Evolutionary conservation across 2,329 filamentous ascomycete genomes (phyloP).

Genomic region (Venturiaceae sp.): DNA sequence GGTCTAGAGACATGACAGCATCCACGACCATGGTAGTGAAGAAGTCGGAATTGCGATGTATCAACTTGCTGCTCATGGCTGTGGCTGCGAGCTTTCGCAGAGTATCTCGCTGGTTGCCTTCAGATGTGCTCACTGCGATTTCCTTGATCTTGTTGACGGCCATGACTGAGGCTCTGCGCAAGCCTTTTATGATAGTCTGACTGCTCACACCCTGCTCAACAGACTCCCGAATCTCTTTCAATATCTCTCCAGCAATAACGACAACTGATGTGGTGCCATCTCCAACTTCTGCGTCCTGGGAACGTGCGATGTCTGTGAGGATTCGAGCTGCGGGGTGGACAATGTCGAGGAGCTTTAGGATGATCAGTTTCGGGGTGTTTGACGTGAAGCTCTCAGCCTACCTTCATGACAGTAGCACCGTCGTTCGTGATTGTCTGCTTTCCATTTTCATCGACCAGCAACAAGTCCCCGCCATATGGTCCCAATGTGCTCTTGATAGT

Average conservation of each 20-base stretch:
- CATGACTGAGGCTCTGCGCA: conserved; percentile 78
- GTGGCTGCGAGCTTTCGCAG: conserved; percentile 83
- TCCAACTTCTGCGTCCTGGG: conserved; percentile 97
- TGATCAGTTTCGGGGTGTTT: background rate
- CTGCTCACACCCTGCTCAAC: conserved; percentile 96
- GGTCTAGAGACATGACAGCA: conserved; percentile 87
- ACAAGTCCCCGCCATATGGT: conserved; percentile 90
- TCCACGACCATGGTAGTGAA: conserved; percentile 99
- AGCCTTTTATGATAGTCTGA: conserved; percentile 93
- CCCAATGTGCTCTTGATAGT: conserved; percentile 95
- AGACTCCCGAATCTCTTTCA: conserved; percentile 93
- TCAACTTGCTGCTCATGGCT: conserved; percentile 98
- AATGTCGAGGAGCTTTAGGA: conserved; percentile 78
- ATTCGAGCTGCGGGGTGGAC: conserved; percentile 95
- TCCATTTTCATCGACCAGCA: conserved; percentile 94
- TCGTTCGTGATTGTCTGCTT: conserved; percentile 98
- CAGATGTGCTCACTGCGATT: conserved; percentile 78
- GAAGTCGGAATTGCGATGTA: conserved; percentile 92
- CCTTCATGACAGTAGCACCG: conserved; percentile 98
- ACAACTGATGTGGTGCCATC: conserved; percentile 98
- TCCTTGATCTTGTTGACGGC: conserved; percentile 99
- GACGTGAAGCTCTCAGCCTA: conserved; percentile 23
- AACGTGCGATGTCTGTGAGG: conserved; percentile 95
- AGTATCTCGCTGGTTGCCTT: conserved; percentile 78
- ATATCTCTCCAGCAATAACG: conserved; percentile 90